Conservation (phyloP, 441 rosid genomes). For the Euphorbia celastroides region DNA sequence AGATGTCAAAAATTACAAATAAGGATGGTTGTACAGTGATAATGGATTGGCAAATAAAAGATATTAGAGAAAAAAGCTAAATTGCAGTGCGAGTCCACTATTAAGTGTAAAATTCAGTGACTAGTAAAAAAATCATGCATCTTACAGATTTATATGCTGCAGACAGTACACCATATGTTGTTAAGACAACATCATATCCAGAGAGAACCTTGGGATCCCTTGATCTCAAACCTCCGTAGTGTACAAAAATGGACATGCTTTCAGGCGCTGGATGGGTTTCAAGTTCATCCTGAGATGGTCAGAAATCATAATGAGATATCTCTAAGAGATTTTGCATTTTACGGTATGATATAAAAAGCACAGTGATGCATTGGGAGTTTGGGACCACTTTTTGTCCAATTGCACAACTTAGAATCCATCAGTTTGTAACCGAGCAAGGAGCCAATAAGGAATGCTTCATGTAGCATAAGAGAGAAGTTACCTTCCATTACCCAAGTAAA, state of each 20-base stretch:
- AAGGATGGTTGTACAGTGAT: neutral
- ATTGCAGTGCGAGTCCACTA: neutral
- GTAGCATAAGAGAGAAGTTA: conserved; percentile 13
- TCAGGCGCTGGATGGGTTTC: conserved; percentile 55
- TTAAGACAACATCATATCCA: conserved; percentile 56
- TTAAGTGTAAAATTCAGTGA: conserved; percentile 3
- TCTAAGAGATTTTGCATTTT: neutral
- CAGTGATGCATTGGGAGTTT: neutral
- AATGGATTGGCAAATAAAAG: neutral
- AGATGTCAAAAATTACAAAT: neutral
- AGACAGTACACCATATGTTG: conserved; percentile 61
- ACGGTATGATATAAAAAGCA: neutral
- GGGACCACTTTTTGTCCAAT: neutral
- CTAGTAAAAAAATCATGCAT: neutral
- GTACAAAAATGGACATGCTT: conserved; percentile 46
- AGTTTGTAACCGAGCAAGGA: neutral
- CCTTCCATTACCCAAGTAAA: conserved; percentile 72
- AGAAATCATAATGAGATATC: conserved; percentile 5
- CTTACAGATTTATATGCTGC: conserved; percentile 58
- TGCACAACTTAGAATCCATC: neutral
- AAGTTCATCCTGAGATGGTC: conserved; percentile 51
- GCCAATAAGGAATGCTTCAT: neutral
- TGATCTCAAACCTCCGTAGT: conserved; percentile 62
- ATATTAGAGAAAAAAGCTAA: neutral
- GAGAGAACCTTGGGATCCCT: conserved; percentile 40